Evolutionary conservation across 164 flowering plant genomes (phyloP), one percentile per base, ranked within the genome.

Genomic region (Annona cherimola): DNA sequence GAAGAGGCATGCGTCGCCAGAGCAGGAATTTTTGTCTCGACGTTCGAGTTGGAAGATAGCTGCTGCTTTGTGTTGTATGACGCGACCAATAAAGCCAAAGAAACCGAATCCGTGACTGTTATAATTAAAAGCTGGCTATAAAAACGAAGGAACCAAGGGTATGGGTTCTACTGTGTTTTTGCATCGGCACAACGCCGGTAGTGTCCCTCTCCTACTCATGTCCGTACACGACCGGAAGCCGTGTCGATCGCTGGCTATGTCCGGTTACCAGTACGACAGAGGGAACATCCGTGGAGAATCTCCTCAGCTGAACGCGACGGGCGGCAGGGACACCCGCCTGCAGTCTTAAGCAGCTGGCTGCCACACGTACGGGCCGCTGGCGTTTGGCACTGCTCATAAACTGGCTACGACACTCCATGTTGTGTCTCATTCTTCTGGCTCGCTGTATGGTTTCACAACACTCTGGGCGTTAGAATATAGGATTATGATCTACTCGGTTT

Each of bases 71-170:
- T 74, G 73, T 75, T 78, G 75, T 78, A 75, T 63, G 50, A 75
- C 45, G 73, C 71, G 69, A 62, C 60, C 64, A 77, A 72, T 72
- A 76, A 76, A 72, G 68, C 43, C 63, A 14, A 64, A 45, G 60
- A 45, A 63, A 65, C 50, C 42, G 64, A 40, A 61, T 61, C 74
- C 60, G 61, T 26, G 35, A 26, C 35, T 26, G 35, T 26, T 26
- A 26, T 1, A 26, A 26, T 26, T 26, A 26, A 26, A 26, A 26
- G 35, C 35, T 26, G 35, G 35, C 35, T 26, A 26, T 26, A 26
- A 26, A 26, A 26, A 26, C 35, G 35, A 26, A 26, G 35, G 35
- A 26, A 26, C 35, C 35, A 26, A 26, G 35, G 35, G 35, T 26
- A n/a, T 26, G 35, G 35, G 35, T 26, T 3, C 65, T 26, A 2